Percentiles rank a stretch among this genome's conserved stretches.
Conservation (phyloP, 2,329 filamentous ascomycete genomes). For the Alternaria tenuissima region DNA sequence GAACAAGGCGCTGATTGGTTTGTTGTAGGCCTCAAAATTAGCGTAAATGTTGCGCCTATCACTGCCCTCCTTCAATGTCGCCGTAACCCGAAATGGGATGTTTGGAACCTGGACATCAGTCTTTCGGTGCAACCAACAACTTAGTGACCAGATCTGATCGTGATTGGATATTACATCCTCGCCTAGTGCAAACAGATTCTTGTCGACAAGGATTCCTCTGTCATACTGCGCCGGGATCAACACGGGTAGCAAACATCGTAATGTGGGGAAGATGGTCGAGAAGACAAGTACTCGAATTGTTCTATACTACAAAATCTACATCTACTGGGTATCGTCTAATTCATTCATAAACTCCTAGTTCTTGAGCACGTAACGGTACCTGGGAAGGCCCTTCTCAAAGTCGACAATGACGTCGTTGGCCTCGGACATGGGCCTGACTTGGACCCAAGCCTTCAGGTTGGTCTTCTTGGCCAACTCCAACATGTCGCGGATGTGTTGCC, state of each 20-base stretch:
- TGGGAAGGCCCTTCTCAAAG: conserved; percentile 52
- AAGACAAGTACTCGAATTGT: conserved; percentile 1
- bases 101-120: too few relatives aligned
- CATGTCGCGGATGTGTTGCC: conserved; percentile 67
- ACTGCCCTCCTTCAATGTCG: too few relatives aligned
- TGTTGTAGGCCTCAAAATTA: too few relatives aligned
- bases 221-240: background rate
- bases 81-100: too few relatives aligned
- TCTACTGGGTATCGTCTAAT: conserved; percentile 13
- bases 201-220: background rate
- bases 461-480: conserved; percentile 53
- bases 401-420: conserved; percentile 49
- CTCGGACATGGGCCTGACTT: conserved; percentile 52
- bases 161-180: background rate
- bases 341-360: conserved; percentile 21
- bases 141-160: background rate
- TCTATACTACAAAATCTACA: conserved; percentile 2
- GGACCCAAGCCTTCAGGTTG: conserved; percentile 53
- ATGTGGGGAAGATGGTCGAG: background rate
- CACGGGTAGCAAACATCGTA: background rate
- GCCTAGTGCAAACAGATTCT: background rate
- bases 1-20: too few relatives aligned
- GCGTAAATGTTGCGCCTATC: too few relatives aligned
- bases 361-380: conserved; percentile 53
- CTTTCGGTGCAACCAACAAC: too few relatives aligned